These are phyloP conservation scores for Vitis vinifera DNA, from an alignment of 164 flowering plant genomes.

Conservation along the genomic window ASM3070453v1 NC_081822.1:13774501-13775000, in stretches of 20 bases:
- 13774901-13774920: not conserved
- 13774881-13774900: not conserved
- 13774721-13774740: conserved; percentile 31
- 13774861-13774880: conserved; percentile 18
- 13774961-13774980: not conserved
- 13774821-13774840: conserved; percentile 6
- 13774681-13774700: conserved; percentile 12
- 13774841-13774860: conserved; percentile 8
- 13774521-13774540: not conserved
- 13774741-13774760: conserved; percentile 11
- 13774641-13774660: conserved; percentile 30
- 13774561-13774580: conserved; percentile 25
- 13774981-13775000: not conserved
- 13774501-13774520: not conserved
- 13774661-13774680: conserved; percentile 29
- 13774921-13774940: conserved; percentile 5
- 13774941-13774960: not conserved
- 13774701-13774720: conserved; percentile 12
- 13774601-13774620: conserved; percentile 27
- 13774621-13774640: conserved; percentile 27
- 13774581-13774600: conserved; percentile 20
- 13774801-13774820: conserved; percentile 10
- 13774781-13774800: conserved; percentile 20
- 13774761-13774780: conserved; percentile 22
- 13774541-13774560: conserved; percentile 1